Percentiles rank a stretch among this genome's conserved stretches.
Evolutionary conservation across 2,329 filamentous ascomycete species (phyloP).

Genomic region (Cladobotryum protrusum): DNA sequence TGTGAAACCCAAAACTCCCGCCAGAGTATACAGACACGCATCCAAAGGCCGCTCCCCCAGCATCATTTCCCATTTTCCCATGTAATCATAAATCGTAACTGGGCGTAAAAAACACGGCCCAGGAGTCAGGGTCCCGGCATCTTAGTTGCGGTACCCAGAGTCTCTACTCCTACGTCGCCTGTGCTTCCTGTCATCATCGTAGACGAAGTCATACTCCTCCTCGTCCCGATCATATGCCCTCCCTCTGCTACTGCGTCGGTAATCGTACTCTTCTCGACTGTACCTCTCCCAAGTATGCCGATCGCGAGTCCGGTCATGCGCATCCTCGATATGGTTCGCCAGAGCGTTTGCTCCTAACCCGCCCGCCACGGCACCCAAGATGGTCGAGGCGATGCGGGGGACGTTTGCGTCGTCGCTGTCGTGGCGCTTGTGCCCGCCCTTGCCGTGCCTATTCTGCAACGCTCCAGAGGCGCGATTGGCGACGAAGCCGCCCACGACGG

Average conservation of each 20-base stretch:
- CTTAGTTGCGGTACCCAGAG: not conserved
- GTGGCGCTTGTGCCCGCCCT: slow-evolving; percentile 12
- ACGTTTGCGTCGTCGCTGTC: slow-evolving; percentile 26
- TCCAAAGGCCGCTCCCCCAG: not conserved
- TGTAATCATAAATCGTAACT: not conserved
- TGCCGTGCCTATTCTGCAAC: slow-evolving; percentile 25
- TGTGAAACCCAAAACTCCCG: too few species aligned
- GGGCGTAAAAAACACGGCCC: not conserved
- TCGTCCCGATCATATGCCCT: slow-evolving; percentile 8
- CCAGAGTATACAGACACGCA: not conserved
- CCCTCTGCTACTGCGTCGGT: slow-evolving; percentile 12
- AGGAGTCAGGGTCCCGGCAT: not conserved
- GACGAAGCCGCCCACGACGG: slow-evolving; percentile 49
- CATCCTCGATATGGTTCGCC: slow-evolving; percentile 37
- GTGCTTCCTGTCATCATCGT: not conserved
- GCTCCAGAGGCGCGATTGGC: slow-evolving; percentile 43
- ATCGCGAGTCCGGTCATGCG: slow-evolving; percentile 27
- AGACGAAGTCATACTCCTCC: not conserved
- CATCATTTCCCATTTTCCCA: not conserved
- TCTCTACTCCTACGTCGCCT: not conserved
- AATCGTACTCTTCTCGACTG: slow-evolving; percentile 16
- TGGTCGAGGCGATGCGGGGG: slow-evolving; percentile 38
- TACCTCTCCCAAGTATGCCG: slow-evolving; percentile 29
- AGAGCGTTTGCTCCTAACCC: slow-evolving; percentile 49
- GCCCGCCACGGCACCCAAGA: slow-evolving; percentile 49